Evolutionary conservation across 2,329 filamentous ascomycete genomes (phyloP).

Genomic region (Aspergillus niger): DNA sequence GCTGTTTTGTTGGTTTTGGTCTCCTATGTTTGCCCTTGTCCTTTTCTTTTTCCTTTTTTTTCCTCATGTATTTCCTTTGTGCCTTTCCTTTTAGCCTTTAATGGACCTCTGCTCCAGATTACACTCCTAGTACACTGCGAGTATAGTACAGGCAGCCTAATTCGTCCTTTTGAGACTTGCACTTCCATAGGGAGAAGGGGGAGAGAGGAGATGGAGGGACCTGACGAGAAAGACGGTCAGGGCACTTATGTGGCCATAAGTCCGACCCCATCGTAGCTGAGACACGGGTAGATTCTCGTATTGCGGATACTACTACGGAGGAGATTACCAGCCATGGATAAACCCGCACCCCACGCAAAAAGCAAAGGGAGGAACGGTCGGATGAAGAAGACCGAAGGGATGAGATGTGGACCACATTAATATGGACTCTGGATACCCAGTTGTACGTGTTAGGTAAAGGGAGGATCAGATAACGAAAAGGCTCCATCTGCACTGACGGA

Average conservation of each 20-base stretch:
- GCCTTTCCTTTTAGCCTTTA: slow-evolving; percentile 26
- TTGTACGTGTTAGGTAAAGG: slow-evolving; percentile 17
- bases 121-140: not conserved
- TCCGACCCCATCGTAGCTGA: not conserved
- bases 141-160: not conserved
- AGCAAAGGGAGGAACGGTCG: not conserved
- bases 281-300: not conserved
- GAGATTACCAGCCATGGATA: not conserved
- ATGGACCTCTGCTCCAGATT: slow-evolving; percentile 19
- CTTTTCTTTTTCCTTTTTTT: slow-evolving; percentile 16
- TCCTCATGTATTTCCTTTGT: slow-evolving; percentile 17
- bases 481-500: slow-evolving; percentile 9
- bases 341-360: not conserved
- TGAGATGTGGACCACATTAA: slow-evolving; percentile 1
- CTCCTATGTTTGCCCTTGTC: slow-evolving; percentile 11
- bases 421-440: not conserved
- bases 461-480: slow-evolving; percentile 26
- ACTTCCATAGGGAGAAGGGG: not conserved
- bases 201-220: not conserved
- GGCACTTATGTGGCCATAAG: not conserved
- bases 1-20: slow-evolving; percentile 15
- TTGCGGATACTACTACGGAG: not conserved
- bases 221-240: not conserved
- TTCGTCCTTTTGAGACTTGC: no score
- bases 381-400: not conserved